Conservation (phyloP, 2,329 filamentous ascomycete species). For the Exophiala bonariae region DNA sequence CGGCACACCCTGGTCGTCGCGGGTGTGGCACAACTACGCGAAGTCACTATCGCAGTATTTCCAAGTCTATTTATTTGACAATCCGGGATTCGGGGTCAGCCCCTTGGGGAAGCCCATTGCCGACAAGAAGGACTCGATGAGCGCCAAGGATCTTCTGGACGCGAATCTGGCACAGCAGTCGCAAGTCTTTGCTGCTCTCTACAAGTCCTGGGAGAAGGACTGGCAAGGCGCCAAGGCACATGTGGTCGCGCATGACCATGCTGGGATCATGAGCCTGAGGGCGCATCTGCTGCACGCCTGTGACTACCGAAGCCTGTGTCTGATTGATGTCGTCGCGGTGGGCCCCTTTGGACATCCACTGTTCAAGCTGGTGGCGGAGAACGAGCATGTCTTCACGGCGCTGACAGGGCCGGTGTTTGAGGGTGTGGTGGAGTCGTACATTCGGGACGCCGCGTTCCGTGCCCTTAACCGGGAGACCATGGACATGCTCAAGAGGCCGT, state of each 20-base stretch:
- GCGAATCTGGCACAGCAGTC: conserved; percentile 41
- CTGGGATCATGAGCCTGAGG: conserved; percentile 42
- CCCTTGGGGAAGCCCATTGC: conserved; percentile 30
- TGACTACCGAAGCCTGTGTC: conserved; percentile 40
- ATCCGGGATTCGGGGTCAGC: conserved; percentile 46
- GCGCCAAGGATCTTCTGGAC: conserved; percentile 30
- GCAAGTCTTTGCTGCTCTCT: conserved; percentile 40
- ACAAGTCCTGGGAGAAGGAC: conserved; percentile 33
- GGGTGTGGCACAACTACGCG: conserved; percentile 40
- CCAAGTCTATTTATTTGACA: conserved; percentile 47
- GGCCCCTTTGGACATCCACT: conserved; percentile 46
- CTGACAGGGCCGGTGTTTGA: conserved; percentile 34
- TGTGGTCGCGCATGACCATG: conserved; percentile 49
- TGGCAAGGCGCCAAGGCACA: conserved; percentile 33
- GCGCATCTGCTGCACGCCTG: conserved; percentile 39
- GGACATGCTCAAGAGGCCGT: conserved; percentile 39
- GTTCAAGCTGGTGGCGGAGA: conserved; percentile 43
- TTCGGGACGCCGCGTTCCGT: conserved; percentile 38
- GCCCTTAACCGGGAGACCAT: conserved; percentile 34
- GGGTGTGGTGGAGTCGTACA: conserved; percentile 43
- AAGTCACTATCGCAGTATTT: conserved; percentile 37
- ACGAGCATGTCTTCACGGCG: conserved; percentile 37
- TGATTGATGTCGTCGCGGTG: conserved; percentile 46
- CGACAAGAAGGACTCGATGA: neutral
- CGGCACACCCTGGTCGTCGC: conserved; percentile 50